These are phyloP conservation scores for Ustilago lituana DNA, from an alignment of 1,284 basidiomycete genomes.

Conservation along the genomic window DNA sequence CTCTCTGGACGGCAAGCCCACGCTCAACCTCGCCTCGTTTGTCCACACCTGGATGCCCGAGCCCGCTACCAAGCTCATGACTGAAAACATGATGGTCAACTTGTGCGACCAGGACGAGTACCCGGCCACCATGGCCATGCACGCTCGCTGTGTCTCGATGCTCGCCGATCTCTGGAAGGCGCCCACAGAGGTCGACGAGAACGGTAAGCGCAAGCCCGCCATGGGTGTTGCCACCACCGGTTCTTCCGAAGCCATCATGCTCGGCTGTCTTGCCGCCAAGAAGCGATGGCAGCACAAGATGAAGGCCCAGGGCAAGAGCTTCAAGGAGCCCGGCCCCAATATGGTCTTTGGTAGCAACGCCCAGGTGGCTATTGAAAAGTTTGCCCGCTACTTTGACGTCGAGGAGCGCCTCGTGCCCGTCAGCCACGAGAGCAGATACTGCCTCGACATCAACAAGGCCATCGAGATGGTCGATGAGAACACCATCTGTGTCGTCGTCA, in stretches of 20 bases:
- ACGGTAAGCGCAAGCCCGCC: conserved; percentile 54
- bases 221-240: conserved; percentile 85
- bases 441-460: conserved; percentile 82
- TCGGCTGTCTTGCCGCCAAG: conserved; percentile 94
- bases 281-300: conserved; percentile 89
- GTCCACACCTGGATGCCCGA: conserved; percentile 73
- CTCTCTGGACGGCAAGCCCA: conserved; percentile 78
- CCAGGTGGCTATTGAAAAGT: conserved; percentile 71
- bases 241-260: conserved; percentile 86
- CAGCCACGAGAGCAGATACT: conserved; percentile 70
- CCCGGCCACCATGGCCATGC: conserved; percentile 70
- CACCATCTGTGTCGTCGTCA: conserved; percentile 72
- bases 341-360: conserved; percentile 84
- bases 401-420: conserved; percentile 70
- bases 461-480: conserved; percentile 92
- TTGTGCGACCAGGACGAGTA: conserved; percentile 89
- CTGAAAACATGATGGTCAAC: conserved; percentile 77
- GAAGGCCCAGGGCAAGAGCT: conserved; percentile 76
- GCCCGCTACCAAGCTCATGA: conserved; percentile 65
- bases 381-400: conserved; percentile 90
- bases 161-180: conserved; percentile 94
- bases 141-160: conserved; percentile 75
- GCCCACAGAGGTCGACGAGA: conserved; percentile 39
- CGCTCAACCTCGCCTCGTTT: conserved; percentile 79
- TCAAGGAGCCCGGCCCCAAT: conserved; percentile 72